These are phyloP conservation scores for Podospora pseudopauciseta DNA, from an alignment of 495 filamentous ascomycete species.

Conservation along the genomic window DNA sequence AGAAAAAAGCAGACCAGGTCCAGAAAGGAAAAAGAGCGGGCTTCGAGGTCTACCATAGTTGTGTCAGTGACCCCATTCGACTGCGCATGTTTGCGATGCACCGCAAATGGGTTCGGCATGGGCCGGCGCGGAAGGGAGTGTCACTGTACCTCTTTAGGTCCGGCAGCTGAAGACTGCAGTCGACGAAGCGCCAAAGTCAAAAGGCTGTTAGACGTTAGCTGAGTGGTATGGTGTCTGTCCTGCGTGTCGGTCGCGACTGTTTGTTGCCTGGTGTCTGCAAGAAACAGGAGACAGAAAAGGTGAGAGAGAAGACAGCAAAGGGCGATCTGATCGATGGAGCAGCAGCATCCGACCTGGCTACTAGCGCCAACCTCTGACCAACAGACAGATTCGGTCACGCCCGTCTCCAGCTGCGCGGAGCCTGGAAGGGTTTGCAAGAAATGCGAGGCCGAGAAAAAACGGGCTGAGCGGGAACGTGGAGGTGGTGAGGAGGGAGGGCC, in stretches of 20 bases:
- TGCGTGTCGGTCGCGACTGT: background rate
- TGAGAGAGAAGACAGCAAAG: background rate
- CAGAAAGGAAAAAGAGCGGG: background rate
- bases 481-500: constrained; percentile 18
- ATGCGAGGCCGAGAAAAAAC: constrained; percentile 13
- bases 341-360: background rate
- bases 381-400: background rate
- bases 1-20: background rate
- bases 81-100: background rate
- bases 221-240: background rate
- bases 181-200: background rate
- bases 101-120: constrained; percentile 12
- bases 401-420: background rate
- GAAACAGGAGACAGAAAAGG: background rate
- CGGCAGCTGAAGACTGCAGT: background rate
- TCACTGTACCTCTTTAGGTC: constrained; percentile 4
- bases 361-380: background rate
- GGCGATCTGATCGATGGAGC: background rate
- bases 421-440: background rate
- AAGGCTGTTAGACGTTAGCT: background rate
- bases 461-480: constrained; percentile 8
- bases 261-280: background rate
- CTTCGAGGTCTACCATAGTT: background rate
- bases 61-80: background rate
- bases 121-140: constrained; percentile 10